Percentiles rank a stretch among this genome's conserved stretches.
Conservation (phyloP, 2,329 filamentous ascomycete species). For the Ophiostoma quercus region DNA sequence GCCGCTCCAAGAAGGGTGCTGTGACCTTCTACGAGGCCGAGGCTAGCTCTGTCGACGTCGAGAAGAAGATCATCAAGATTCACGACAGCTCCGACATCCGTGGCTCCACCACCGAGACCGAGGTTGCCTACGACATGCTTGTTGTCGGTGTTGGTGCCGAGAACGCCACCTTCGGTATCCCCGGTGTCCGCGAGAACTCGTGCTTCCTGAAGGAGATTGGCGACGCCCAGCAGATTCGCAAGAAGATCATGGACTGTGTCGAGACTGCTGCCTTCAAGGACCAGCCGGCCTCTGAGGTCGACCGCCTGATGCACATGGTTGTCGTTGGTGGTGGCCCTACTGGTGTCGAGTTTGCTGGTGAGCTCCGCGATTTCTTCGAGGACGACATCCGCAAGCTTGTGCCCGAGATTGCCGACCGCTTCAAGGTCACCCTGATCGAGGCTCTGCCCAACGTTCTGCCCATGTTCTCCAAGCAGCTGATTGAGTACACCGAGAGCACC, state of each 20-base stretch:
- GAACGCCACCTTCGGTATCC: slow-evolving; percentile 97
- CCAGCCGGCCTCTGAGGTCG: slow-evolving; percentile 78
- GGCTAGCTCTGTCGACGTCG: slow-evolving; percentile 88
- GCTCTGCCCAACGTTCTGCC: slow-evolving; percentile 93
- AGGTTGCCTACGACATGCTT: slow-evolving; percentile 96
- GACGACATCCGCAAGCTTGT: slow-evolving; percentile 97
- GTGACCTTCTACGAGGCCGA: slow-evolving; percentile 99
- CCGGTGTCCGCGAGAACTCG: slow-evolving; percentile 87
- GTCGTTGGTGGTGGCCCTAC: slow-evolving; percentile 90
- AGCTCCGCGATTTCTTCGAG: slow-evolving; percentile 98
- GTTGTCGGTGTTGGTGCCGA: slow-evolving; percentile 96
- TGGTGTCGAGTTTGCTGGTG: slow-evolving; percentile 96
- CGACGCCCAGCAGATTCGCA: slow-evolving; percentile 93
- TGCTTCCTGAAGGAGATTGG: slow-evolving; percentile 98
- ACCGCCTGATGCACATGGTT: slow-evolving; percentile 97
- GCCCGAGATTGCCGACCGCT: slow-evolving; percentile 88
- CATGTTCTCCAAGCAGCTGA: slow-evolving; percentile 98
- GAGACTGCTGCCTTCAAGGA: slow-evolving; percentile 99
- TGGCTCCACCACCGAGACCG: slow-evolving; percentile 72
- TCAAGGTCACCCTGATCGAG: slow-evolving; percentile 96
- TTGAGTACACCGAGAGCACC: slow-evolving; percentile 98
- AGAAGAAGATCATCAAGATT: slow-evolving; percentile 82
- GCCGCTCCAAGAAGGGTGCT: slow-evolving; percentile 86
- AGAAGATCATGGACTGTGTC: slow-evolving; percentile 99
- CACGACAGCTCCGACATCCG: slow-evolving; percentile 91